A percentile compares a stretch with the other conserved stretches of the same genome.
These are phyloP conservation scores for Emergomyces africanus DNA, from an alignment of 2,329 filamentous ascomycete genomes.

Conservation along the genomic window DNA sequence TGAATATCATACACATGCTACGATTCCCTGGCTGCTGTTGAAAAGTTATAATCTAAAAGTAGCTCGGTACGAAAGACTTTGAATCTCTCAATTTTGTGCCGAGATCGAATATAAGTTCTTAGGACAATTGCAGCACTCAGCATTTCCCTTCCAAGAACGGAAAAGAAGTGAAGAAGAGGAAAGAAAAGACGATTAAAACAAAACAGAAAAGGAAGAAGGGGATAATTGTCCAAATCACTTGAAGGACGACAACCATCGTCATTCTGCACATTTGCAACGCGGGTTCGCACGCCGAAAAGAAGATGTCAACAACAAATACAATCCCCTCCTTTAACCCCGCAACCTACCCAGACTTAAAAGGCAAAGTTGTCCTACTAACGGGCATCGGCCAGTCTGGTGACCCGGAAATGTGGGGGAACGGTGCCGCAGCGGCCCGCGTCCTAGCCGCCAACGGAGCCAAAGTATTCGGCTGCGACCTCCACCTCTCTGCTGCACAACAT, in stretches of 20 bases:
- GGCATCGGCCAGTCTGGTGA: constrained; percentile 26
- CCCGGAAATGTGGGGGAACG: constrained; percentile 38
- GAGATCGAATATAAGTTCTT: neutral
- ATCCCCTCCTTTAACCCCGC: constrained; percentile 2
- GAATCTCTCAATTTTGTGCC: neutral
- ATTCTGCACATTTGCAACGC: neutral
- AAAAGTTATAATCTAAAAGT: neutral
- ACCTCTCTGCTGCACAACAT: constrained; percentile 27
- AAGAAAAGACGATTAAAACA: neutral
- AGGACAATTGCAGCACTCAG: neutral
- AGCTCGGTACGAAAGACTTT: neutral
- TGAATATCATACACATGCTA: neutral
- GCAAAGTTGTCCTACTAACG: constrained; percentile 16
- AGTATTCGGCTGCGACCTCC: constrained; percentile 41
- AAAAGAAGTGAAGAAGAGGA: neutral
- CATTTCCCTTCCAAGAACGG: neutral
- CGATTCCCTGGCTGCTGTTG: neutral
- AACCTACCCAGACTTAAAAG: constrained; percentile 11
- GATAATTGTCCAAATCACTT: neutral
- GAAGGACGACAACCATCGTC: neutral
- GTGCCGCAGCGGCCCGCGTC: constrained; percentile 37
- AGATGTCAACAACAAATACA: neutral
- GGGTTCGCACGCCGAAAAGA: too few relatives aligned
- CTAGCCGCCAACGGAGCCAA: constrained; percentile 37
- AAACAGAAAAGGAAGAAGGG: neutral